phyloP scores from a whole-genome alignment of 768 basidiomycete species.

The Hemileccinum rubropunctum region DNA sequence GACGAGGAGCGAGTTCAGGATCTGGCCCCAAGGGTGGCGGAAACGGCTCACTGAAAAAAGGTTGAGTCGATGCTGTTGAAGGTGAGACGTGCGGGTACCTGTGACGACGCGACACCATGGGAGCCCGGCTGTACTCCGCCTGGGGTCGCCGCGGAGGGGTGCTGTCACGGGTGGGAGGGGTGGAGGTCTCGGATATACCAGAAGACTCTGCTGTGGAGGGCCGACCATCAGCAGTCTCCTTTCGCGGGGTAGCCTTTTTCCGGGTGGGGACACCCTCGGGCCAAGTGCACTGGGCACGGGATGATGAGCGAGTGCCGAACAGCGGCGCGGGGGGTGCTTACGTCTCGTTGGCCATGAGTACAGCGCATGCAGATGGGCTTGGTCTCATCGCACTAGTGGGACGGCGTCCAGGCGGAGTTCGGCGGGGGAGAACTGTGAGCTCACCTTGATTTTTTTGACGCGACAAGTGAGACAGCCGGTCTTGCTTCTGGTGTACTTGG shows the following conservation, averaged over 20 bases:
- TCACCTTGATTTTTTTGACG: constrained; percentile 91
- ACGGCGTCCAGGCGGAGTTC: constrained; percentile 1
- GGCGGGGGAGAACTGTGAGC: constrained; percentile 18
- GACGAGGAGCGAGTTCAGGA: constrained; percentile 42
- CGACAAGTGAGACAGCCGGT: constrained; percentile 94
- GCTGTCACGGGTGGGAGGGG: constrained; percentile 66
- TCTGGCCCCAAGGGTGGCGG: constrained; percentile 43
- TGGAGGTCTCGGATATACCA: constrained; percentile 66
- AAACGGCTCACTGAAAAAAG: constrained; percentile 42
- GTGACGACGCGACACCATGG: constrained; percentile 39
- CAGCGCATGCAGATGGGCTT: constrained; percentile 88
- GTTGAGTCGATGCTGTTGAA: constrained; percentile 5
- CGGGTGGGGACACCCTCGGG: constrained; percentile 73
- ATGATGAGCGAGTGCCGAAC: constrained; percentile 12
- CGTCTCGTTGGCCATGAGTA: constrained; percentile 80
- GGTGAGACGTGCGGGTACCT: constrained; percentile 25
- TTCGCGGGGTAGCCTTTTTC: constrained; percentile 59
- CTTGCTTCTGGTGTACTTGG: constrained; percentile 93
- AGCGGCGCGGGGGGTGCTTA: constrained; percentile 31
- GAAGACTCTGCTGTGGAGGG: constrained; percentile 79
- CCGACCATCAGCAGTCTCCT: constrained; percentile 58
- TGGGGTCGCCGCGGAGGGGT: constrained; percentile 58
- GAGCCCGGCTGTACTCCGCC: constrained; percentile 37
- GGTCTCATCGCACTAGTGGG: constrained; percentile 78
- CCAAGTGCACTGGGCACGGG: constrained; percentile 66